A percentile compares a stretch with the other conserved stretches of the same genome.
Evolutionary conservation across 371 early-diverging fungal species (phyloP).

Genomic region (Nematocida homosporus): DNA sequence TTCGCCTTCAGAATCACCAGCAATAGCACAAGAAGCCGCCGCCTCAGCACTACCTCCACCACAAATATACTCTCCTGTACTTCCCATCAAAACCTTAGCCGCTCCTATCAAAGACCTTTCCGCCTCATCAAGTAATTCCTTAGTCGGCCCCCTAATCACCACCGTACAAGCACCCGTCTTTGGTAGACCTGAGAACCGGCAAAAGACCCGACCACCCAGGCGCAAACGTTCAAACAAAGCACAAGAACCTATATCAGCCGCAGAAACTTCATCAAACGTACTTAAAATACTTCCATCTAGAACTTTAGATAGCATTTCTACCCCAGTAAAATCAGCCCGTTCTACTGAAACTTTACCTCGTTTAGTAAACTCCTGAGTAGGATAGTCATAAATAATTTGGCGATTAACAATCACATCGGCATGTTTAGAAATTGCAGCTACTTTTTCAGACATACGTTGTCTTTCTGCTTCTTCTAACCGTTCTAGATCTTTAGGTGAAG

Average conservation of each 20-base stretch:
- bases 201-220: conserved; percentile 82
- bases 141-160: conserved; percentile 90
- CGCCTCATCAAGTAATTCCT: conserved; percentile 94
- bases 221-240: conserved; percentile 88
- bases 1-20: conserved; percentile 89
- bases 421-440: conserved; percentile 78
- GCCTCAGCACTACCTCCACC: conserved; percentile 85
- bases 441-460: conserved; percentile 94
- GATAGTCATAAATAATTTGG: conserved; percentile 99
- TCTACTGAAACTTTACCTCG: conserved; percentile 91
- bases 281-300: conserved; percentile 88
- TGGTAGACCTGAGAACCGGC: conserved; percentile 80
- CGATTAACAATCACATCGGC: conserved; percentile 97
- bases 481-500: conserved; percentile 88
- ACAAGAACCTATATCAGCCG: conserved; percentile 85
- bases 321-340: conserved; percentile 97
- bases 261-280: conserved; percentile 79
- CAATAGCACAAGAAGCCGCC: conserved; percentile 88
- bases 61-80: conserved; percentile 78
- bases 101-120: conserved; percentile 98
- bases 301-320: conserved; percentile 80
- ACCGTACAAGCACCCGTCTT: conserved; percentile 88
- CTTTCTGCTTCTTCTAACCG: conserved; percentile 95
- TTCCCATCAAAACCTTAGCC: conserved; percentile 86
- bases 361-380: conserved; percentile 91